Base-by-base conservation (phyloP, 495 filamentous ascomycete genomes). In the Talaromyces adpressus region DNA sequence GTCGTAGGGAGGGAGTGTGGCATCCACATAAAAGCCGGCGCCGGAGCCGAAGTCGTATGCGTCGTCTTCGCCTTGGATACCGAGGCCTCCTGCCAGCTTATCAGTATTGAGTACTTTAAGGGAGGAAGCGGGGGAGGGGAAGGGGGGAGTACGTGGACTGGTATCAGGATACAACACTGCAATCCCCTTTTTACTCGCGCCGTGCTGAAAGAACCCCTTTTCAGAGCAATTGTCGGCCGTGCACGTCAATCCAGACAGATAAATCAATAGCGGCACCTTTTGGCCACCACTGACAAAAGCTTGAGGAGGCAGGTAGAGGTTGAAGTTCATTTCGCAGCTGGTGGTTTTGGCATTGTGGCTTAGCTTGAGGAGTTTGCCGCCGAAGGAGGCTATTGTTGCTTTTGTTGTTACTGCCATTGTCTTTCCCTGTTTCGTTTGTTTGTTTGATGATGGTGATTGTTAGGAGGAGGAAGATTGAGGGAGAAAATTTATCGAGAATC, bases 11-110 rank as follows among this genome's bases (percentile, higher is more conserved):
- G 81, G 80, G 34, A 79, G 80, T 0, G 89, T 94, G 8, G 94
- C 95, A 73, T 98, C 87, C 67, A 98, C 79, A 82, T 98, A 98
- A 82, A 98, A 98, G 51, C 91, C 90, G 6, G 94, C 94, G 22
- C 89, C 93, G 53, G 83, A 82, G 65, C 94, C 94, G 71, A 98
- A 98, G 77, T 98, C 94, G 77, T 86, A 98, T 36, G 79, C 65
- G 47, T 94, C 92, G 65, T 91, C 85, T 74, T 96, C 91, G 68
- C 91, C 91, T 32, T 86, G 75, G 56, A 96, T 87, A 62, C 86
- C 79, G 1, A 93, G 79, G 0, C 92, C 93, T 23, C 84, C 80
- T 87, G 41, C 8, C 16, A 27, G 3, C 5, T 4, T 53, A 56
- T 27, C 27, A 25, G 12, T 23, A 27, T 27, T 52, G 49, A 23